Evolutionary conservation across 495 filamentous ascomycete species (phyloP), one percentile per base, ranked within the genome.

Genomic region (Penicillium mononematosum): DNA sequence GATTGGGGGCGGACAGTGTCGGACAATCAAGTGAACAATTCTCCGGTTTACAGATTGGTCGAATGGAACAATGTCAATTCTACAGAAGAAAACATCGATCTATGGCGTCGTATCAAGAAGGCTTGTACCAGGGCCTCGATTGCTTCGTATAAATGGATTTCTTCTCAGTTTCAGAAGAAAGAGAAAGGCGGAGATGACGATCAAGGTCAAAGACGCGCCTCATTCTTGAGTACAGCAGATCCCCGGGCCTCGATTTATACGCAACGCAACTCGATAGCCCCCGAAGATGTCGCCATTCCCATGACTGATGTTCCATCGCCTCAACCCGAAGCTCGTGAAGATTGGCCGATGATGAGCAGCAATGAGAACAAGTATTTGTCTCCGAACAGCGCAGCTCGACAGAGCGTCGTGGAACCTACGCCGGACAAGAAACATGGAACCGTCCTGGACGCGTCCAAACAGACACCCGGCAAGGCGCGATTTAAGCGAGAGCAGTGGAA

Each of bases 401-500:
- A 73, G 8, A 75, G 66, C 49, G 53, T 68, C 32, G 58, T 64
- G 27, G 62, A 58, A n/a, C 67, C 67, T 17, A 59, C 46, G 1
- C 60, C 62, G 1, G 67, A 70, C 12, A 74, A 62, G 56, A 81
- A 82, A 67, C 80, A 82, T 55, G 89, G 87, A 14, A 90, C 84
- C 54, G 76, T 94, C 49, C 71, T 88, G 27, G 82, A 89, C 53
- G 78, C 79, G 41, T 76, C 78, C 43, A 85, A 83, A 55, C 75
- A 81, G 47, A 78, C 77, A 1, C 71, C 83, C 6, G 84, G 80
- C 41, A 84, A 75, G 46, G 87, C 92, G 46, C 81, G 85, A 45
- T 99, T 99, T 71, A 93, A 94, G 70, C 87, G 85, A 60, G 94
- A 96, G 60, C 85, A 83, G 51, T 99, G 95, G 95, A 99, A 99